Percentiles rank a stretch among this genome's conserved stretches.
These are phyloP conservation scores for Domatiomyces globalis DNA, from an alignment of 2,329 filamentous ascomycete genomes.

Conservation along the genomic window DNA sequence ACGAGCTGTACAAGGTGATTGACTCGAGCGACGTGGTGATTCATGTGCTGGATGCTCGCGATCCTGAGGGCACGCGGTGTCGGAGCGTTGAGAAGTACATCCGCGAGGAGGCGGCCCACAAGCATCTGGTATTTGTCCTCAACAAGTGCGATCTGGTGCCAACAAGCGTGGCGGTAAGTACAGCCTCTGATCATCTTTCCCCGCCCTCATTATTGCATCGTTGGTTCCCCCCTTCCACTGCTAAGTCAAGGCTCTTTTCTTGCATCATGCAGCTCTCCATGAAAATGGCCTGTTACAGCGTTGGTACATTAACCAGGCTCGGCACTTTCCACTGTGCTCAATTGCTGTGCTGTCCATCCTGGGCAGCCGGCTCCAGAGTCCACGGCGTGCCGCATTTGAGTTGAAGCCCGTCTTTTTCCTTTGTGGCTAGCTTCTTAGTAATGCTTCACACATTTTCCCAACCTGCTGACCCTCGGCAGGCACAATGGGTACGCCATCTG, in stretches of 20 bases:
- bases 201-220: background rate
- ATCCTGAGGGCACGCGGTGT: slow-evolving; percentile 82
- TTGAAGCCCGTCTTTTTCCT: slow-evolving; percentile 57
- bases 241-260: slow-evolving; percentile 81
- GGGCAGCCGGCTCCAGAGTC: slow-evolving; percentile 63
- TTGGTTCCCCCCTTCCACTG: slow-evolving; percentile 32
- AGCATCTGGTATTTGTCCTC: slow-evolving; percentile 78
- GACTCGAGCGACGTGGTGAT: slow-evolving; percentile 90
- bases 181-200: slow-evolving; percentile 1
- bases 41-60: slow-evolving; percentile 83
- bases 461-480: slow-evolving; percentile 46
- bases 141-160: slow-evolving; percentile 92
- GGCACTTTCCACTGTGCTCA: slow-evolving; percentile 27
- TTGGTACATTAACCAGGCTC: slow-evolving; percentile 87
- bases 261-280: slow-evolving; percentile 48
- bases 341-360: slow-evolving; percentile 58
- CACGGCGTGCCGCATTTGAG: slow-evolving; percentile 80
- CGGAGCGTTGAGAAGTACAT: slow-evolving; percentile 87
- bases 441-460: slow-evolving; percentile 65
- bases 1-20: slow-evolving; percentile 89
- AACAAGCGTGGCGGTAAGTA: slow-evolving; percentile 85
- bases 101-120: slow-evolving; percentile 82
- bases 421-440: slow-evolving; percentile 92
- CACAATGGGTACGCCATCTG: slow-evolving; percentile 76
- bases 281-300: slow-evolving; percentile 93